Conservation (phyloP, 495 filamentous ascomycete species). For the Trichocladium uniseriatum region DNA sequence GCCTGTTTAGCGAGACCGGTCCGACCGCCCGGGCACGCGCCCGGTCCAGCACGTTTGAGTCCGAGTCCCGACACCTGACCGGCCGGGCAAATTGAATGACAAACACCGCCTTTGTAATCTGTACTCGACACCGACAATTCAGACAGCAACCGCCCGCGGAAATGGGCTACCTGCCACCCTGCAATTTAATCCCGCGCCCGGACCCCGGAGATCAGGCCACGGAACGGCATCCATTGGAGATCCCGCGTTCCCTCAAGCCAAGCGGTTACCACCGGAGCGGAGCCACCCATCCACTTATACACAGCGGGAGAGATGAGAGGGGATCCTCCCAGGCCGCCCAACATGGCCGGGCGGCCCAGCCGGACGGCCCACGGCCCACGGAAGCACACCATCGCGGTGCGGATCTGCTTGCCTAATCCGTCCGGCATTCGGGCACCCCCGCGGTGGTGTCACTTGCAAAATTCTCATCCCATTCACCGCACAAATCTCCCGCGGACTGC, state of each 20-base stretch:
- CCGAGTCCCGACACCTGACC: slow-evolving; percentile 9
- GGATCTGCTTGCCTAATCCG: neutral
- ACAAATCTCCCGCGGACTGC: too few relatives aligned
- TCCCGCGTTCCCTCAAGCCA: neutral
- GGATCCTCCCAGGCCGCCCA: neutral
- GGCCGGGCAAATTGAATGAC: neutral
- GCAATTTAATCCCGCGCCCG: slow-evolving; percentile 4
- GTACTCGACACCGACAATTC: neutral
- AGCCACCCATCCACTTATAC: too few relatives aligned
- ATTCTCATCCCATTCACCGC: too few relatives aligned
- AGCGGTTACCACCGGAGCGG: slow-evolving; percentile 2
- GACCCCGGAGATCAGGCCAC: neutral
- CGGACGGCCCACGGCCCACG: neutral
- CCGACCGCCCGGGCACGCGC: slow-evolving; percentile 3
- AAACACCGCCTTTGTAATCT: neutral
- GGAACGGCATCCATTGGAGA: neutral
- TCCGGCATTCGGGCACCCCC: neutral
- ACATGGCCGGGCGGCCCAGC: neutral
- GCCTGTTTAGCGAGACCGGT: slow-evolving; percentile 10
- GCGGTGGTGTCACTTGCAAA: too few relatives aligned
- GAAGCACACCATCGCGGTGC: neutral
- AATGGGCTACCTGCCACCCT: slow-evolving; percentile 5
- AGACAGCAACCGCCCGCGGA: neutral
- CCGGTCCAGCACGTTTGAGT: slow-evolving; percentile 8
- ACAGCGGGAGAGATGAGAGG: neutral